phyloP scores from a whole-genome alignment of 2,329 filamentous ascomycete genomes.

The Phaeoacremonium minimum region DNA sequence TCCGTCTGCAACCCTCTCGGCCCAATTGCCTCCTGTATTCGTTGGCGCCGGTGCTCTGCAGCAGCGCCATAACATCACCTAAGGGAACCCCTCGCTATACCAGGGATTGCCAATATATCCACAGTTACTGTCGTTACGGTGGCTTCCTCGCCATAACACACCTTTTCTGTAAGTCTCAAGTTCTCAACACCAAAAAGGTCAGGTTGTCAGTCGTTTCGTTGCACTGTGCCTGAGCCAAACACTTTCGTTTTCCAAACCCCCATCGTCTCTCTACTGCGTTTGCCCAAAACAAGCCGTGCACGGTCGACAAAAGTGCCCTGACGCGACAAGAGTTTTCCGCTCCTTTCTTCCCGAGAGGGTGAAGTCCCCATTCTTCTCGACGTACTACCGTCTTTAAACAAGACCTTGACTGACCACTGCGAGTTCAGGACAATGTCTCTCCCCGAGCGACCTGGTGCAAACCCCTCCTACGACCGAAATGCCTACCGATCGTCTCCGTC shows the following conservation, averaged over 20 bases:
- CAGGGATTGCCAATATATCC: background rate
- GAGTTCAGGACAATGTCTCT: conserved; percentile 51
- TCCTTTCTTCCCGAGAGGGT: conserved; percentile 8
- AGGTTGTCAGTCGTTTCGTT: too few species aligned
- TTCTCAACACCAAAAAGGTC: too few species aligned
- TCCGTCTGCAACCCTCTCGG: too few species aligned
- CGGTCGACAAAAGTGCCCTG: too few species aligned
- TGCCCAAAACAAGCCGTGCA: too few species aligned
- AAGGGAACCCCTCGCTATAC: background rate
- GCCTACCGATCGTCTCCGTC: conserved; percentile 66
- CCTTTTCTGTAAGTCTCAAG: background rate
- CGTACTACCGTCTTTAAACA: background rate
- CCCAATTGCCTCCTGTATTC: too few species aligned
- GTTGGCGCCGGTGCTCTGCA: background rate
- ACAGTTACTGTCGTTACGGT: background rate
- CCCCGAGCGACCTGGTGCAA: conserved; percentile 60
- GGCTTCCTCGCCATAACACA: background rate
- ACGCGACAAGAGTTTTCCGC: background rate
- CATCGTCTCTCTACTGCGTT: too few species aligned
- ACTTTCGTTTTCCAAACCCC: too few species aligned
- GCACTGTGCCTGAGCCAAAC: too few species aligned
- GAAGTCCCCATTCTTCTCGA: conserved; percentile 6
- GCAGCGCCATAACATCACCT: background rate
- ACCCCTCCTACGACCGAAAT: conserved; percentile 55
- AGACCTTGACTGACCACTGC: too few species aligned